Base-by-base conservation (phyloP, 1,139 yeast genomes). In the Lodderomyces theae region DNA sequence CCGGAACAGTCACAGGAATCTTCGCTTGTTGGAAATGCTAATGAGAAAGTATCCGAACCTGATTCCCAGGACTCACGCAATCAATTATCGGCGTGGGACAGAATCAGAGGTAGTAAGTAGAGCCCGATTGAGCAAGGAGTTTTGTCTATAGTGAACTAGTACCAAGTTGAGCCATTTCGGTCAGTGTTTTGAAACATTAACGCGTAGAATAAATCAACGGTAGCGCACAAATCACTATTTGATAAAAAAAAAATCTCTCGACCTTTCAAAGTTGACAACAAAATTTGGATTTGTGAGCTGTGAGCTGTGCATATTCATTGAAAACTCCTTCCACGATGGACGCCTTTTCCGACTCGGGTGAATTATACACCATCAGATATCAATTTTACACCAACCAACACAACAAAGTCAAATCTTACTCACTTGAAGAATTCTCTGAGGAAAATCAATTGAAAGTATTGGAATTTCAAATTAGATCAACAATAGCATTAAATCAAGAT, bases 311-410 rank as follows among this genome's bases (percentile, higher is more conserved):
- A n/a, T n/a, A n/a, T n/a, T n/a, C n/a, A 19, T 8, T 5, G 22
- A 19, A 19, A 19, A 19, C 22, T 19, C 8, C 22, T 19, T 7
- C 31, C 11, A 56, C 35, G 33, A 68, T 68, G 74, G 71, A 67
- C 47, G 56, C 61, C 35, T 66, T 66, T 44, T 58, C 66, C 37
- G 73, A 68, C 47, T 66, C 72, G 2, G 69, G 69, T 18, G 77
- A 72, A 52, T 56, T 72, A 28, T 72, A 64, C 55, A 66, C 66
- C 37, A 60, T 73, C 33, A 61, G 72, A 45, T 71, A 67, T 55
- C 76, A 73, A 50, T 74, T 73, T 55, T 72, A 63, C 53, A 69
- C 78, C 30, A 64, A 68, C 46, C 79, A 73, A 50, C 69, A 69
- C 53, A 56, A 57, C 34, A 63, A 64, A 47, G 77, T 73, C 5